Conservation (phyloP, 768 basidiomycete genomes). For the Podaxis rugospora region DNA sequence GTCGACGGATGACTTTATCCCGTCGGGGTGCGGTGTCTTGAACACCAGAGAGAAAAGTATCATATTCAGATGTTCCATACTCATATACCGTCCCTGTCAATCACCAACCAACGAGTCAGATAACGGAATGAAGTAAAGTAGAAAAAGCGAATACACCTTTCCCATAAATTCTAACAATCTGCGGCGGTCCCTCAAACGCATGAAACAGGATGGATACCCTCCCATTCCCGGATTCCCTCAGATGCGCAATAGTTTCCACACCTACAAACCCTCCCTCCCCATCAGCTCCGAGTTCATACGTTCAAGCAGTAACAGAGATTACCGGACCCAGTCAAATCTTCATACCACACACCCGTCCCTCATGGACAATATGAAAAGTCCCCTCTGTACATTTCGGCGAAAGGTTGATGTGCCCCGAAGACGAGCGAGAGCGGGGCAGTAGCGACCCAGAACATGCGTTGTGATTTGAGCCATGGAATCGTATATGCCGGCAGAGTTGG, state of each 20-base stretch:
- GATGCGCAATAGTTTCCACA: slow-evolving; percentile 40
- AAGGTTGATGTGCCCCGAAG: slow-evolving; percentile 59
- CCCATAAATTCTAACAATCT: slow-evolving; percentile 55
- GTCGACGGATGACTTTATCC: slow-evolving; percentile 30
- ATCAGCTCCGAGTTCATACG: background rate
- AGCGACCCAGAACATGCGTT: slow-evolving; percentile 72
- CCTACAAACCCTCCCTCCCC: slow-evolving; percentile 21
- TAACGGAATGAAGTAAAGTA: background rate
- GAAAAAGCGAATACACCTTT: slow-evolving; percentile 30
- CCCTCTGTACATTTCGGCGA: slow-evolving; percentile 62
- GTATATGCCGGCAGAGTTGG: slow-evolving; percentile 51
- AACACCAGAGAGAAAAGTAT: slow-evolving; percentile 41
- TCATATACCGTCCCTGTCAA: slow-evolving; percentile 52
- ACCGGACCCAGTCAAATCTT: slow-evolving; percentile 72
- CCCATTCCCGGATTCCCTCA: slow-evolving; percentile 48
- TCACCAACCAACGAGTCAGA: background rate
- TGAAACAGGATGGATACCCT: slow-evolving; percentile 59
- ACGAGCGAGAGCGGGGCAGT: slow-evolving; percentile 50
- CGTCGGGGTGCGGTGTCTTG: background rate
- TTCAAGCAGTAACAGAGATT: background rate
- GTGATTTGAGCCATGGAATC: slow-evolving; percentile 52
- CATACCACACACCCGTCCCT: slow-evolving; percentile 68
- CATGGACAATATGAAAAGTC: slow-evolving; percentile 54
- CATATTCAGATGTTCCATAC: slow-evolving; percentile 59
- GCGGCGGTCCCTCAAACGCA: slow-evolving; percentile 57